These are phyloP conservation scores for Phytophthora gonapodyides DNA, from an alignment of 352 stramenopile species.

Conservation along the genomic window DNA sequence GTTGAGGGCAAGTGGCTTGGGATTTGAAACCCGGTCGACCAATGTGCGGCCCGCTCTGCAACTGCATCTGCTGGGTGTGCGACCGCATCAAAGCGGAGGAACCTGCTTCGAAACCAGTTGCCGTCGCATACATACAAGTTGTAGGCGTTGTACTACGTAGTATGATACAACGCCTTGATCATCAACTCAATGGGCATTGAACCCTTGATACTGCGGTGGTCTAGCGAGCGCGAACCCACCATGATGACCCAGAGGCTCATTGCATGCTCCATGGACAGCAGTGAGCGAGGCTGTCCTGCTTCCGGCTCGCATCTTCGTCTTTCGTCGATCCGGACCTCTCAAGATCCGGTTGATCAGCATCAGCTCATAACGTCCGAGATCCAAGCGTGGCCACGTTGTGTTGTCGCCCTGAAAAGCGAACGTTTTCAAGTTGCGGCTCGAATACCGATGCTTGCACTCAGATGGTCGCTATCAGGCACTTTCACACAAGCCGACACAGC, in stretches of 20 bases:
- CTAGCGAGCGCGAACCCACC: slow-evolving; percentile 5
- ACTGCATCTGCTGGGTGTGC: slow-evolving; percentile 19
- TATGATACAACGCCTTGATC: no score
- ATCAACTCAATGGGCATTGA: no score
- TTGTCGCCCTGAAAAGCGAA: not conserved
- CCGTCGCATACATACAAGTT: no score
- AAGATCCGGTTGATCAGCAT: slow-evolving; percentile 15
- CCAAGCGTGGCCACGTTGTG: not conserved
- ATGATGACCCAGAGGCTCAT: slow-evolving; percentile 1
- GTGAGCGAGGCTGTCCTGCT: slow-evolving; percentile 15
- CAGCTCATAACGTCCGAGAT: slow-evolving; percentile 3
- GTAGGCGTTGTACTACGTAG: no score
- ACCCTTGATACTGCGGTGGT: no score
- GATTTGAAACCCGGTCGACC: slow-evolving; percentile 17
- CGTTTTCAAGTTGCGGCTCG: not conserved
- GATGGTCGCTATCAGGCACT: not conserved
- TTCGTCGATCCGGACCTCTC: slow-evolving; percentile 20
- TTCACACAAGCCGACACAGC: no score
- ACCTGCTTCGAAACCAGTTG: slow-evolving; percentile 28
- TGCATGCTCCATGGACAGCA: slow-evolving; percentile 7
- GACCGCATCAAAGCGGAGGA: slow-evolving; percentile 26
- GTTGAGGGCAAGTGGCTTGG: slow-evolving; percentile 15
- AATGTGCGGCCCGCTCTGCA: slow-evolving; percentile 16
- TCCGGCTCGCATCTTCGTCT: slow-evolving; percentile 29
- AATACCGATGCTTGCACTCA: not conserved